Conservation (phyloP, 495 filamentous ascomycete genomes). For the Corynascus novoguineensis region DNA sequence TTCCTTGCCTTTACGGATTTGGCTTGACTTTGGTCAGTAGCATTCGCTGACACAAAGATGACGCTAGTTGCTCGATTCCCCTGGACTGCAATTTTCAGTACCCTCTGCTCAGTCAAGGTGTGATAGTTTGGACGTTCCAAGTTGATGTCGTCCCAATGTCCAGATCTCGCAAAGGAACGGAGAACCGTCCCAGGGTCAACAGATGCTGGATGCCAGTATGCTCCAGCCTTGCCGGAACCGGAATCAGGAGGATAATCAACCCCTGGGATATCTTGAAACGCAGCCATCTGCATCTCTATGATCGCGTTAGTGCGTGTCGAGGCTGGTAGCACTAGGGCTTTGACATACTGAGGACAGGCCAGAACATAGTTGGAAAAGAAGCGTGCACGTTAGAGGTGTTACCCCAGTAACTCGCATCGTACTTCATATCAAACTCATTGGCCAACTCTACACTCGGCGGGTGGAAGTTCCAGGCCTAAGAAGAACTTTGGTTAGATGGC, state of each 20-base stretch:
- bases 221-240: conserved; percentile 32
- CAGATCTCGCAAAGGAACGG: conserved; percentile 36
- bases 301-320: not conserved
- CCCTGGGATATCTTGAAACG: conserved; percentile 35
- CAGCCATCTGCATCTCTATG: conserved; percentile 29
- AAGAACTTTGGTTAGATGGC: not conserved
- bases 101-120: conserved; percentile 32
- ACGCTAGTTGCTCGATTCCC: conserved; percentile 33
- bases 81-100: conserved; percentile 31
- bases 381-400: conserved; percentile 33
- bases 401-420: conserved; percentile 35
- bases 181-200: conserved; percentile 31
- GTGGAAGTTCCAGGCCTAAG: conserved; percentile 35
- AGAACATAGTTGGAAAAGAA: conserved; percentile 34
- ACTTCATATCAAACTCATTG: conserved; percentile 31
- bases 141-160: conserved; percentile 33
- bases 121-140: conserved; percentile 33
- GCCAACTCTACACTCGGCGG: conserved; percentile 26
- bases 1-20: conserved; percentile 37
- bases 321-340: not conserved
- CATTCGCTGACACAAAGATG: conserved; percentile 16
- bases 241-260: conserved; percentile 35
- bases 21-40: conserved; percentile 5
- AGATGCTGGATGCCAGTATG: conserved; percentile 38
- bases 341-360: conserved; percentile 26